phyloP scores from a whole-genome alignment of 1,284 basidiomycete genomes.

The Papiliotrema nemorosa region DNA sequence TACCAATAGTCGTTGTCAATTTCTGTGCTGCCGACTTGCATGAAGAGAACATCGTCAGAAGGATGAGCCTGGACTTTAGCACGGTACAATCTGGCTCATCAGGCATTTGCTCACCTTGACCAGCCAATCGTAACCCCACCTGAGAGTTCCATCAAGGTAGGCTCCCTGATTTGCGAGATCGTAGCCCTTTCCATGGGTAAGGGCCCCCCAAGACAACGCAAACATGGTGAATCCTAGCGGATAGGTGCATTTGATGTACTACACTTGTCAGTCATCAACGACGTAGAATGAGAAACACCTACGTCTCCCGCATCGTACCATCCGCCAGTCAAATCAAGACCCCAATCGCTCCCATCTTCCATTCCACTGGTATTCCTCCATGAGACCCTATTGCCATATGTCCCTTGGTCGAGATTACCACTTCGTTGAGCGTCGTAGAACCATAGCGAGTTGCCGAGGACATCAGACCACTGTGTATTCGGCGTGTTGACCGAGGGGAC shows the following conservation, averaged over 20 bases:
- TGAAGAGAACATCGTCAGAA: conserved; percentile 65
- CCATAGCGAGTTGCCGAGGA: conserved; percentile 75
- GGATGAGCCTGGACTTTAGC: conserved; percentile 65
- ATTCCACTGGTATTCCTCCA: conserved; percentile 82
- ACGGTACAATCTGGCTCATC: no score
- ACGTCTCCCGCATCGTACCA: conserved; percentile 77
- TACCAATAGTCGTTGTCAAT: conserved; percentile 66
- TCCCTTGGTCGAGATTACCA: conserved; percentile 60
- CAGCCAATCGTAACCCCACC: conserved; percentile 88
- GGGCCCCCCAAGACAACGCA: conserved; percentile 81
- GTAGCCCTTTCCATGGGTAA: conserved; percentile 77
- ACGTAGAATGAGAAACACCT: conserved; percentile 6
- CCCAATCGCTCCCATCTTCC: conserved; percentile 70
- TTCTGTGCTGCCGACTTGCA: conserved; percentile 68
- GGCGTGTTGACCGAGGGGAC: conserved; percentile 55
- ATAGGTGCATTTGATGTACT: conserved; percentile 79
- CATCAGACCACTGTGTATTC: conserved; percentile 72
- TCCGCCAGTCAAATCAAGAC: conserved; percentile 74
- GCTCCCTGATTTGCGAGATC: conserved; percentile 76
- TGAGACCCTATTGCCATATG: conserved; percentile 63
- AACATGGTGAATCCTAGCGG: conserved; percentile 74
- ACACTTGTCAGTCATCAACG: neutral
- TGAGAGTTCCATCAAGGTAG: conserved; percentile 79
- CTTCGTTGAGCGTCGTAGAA: conserved; percentile 90
- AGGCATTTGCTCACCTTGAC: conserved; percentile 60